Conservation (phyloP, 2,329 filamentous ascomycete genomes). For the Aspergillus tamarii region DNA sequence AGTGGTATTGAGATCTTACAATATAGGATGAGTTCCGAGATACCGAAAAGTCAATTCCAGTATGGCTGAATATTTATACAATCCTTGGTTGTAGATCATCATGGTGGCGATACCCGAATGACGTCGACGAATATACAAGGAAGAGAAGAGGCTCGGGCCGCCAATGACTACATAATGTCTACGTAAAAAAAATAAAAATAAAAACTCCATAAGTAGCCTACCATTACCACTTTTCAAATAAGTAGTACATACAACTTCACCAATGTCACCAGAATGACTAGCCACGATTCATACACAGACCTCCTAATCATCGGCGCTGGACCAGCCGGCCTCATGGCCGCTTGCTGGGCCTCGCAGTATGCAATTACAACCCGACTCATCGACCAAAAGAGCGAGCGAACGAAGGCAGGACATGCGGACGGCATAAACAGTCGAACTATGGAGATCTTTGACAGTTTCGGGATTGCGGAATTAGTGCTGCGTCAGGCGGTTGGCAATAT, state of each 20-base stretch:
- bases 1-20: no score
- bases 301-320: background rate
- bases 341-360: conserved; percentile 21
- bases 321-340: conserved; percentile 19
- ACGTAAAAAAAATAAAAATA: background rate
- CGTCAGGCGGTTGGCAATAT: conserved; percentile 5
- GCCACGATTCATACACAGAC: background rate
- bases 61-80: no score
- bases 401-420: conserved; percentile 49
- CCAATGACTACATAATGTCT: background rate
- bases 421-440: conserved; percentile 67
- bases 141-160: no score
- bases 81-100: no score
- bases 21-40: no score
- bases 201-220: no score
- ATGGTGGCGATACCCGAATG: no score
- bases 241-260: no score
- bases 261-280: background rate
- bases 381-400: conserved; percentile 22
- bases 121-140: no score
- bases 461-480: conserved; percentile 49
- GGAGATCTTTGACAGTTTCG: conserved; percentile 74
- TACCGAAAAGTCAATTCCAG: no score
- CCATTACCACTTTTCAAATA: no score
- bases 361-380: conserved; percentile 24